phyloP scores from a whole-genome alignment of 1,139 yeast genomes.

The Sugiyamaella neomexicana region DNA sequence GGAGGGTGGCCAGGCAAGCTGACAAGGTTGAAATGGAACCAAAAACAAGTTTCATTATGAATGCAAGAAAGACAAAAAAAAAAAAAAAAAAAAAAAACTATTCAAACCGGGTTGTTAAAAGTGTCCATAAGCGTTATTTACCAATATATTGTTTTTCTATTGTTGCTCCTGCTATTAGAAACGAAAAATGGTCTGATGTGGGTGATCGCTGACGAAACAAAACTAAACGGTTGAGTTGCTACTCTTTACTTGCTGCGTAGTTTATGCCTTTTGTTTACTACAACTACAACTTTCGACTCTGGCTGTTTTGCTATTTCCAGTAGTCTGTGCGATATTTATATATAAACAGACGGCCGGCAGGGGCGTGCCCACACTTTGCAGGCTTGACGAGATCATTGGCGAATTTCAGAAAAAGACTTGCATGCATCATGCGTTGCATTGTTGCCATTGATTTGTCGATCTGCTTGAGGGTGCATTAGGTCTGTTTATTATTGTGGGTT shows the following conservation, averaged over 20 bases:
- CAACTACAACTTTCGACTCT: too few species aligned
- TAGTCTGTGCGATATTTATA: background rate
- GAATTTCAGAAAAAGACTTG: constrained; percentile 4
- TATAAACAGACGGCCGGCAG: background rate
- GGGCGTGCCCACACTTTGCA: constrained; percentile 1
- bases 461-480: background rate
- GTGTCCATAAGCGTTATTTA: too few species aligned
- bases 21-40: background rate
- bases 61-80: background rate
- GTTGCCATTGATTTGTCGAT: constrained; percentile 7
- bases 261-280: too few species aligned
- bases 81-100: background rate
- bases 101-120: background rate
- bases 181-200: too few species aligned
- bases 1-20: background rate
- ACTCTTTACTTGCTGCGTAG: too few species aligned
- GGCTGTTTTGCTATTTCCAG: background rate
- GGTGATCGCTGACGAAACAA: background rate
- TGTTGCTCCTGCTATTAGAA: too few species aligned
- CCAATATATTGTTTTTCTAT: too few species aligned
- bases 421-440: constrained; percentile 10
- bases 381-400: constrained; percentile 2
- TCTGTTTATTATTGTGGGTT: background rate
- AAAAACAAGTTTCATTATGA: background rate
- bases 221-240: background rate